Percentiles rank a stretch among this genome's conserved stretches.
Evolutionary conservation across 202 grass and related monocot genomes (phyloP).

Genomic region (Setaria italica): DNA sequence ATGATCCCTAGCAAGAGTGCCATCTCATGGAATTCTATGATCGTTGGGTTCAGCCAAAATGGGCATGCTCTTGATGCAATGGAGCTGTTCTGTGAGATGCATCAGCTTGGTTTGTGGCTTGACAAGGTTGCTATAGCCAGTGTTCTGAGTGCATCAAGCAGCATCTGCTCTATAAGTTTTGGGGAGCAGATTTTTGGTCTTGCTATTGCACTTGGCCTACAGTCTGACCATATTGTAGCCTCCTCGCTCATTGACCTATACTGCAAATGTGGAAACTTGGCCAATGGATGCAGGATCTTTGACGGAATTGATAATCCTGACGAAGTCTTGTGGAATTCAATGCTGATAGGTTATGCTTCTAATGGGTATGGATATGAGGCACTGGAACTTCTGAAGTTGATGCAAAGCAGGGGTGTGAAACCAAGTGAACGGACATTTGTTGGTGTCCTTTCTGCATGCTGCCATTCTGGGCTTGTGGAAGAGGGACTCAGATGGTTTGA

Average conservation of each 20-base stretch:
- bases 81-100: constrained; percentile 58
- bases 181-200: constrained; percentile 73
- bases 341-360: constrained; percentile 72
- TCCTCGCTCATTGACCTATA: constrained; percentile 78
- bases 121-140: constrained; percentile 74
- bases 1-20: constrained; percentile 62
- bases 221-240: constrained; percentile 53
- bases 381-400: constrained; percentile 56
- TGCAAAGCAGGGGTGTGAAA: constrained; percentile 52
- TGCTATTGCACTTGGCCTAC: constrained; percentile 55
- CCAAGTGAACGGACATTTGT: constrained; percentile 68
- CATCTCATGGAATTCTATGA: constrained; percentile 83
- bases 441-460: constrained; percentile 74
- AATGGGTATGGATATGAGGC: constrained; percentile 67
- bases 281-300: constrained; percentile 60
- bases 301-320: constrained; percentile 41
- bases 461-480: constrained; percentile 65
- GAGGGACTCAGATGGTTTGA: constrained; percentile 67
- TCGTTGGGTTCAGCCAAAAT: constrained; percentile 71
- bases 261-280: constrained; percentile 68
- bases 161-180: constrained; percentile 63
- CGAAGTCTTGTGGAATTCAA: constrained; percentile 70
- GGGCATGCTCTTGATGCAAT: constrained; percentile 63
- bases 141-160: constrained; percentile 69
- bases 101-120: constrained; percentile 50